phyloP scores from a whole-genome alignment of 108 stramenopile genomes.

The Tribonema minus region DNA sequence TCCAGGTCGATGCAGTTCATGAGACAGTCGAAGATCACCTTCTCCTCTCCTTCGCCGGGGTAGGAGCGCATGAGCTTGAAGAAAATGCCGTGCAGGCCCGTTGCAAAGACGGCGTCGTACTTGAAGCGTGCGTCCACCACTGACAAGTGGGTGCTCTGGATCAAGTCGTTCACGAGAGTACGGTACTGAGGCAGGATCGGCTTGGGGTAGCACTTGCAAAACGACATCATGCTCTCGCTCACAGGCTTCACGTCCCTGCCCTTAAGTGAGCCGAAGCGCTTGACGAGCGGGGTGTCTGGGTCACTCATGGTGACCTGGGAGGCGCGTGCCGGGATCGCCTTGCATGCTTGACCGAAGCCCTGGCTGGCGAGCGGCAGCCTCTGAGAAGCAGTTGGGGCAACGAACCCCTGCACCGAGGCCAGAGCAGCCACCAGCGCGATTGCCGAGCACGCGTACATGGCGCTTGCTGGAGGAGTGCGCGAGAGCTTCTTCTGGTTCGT shows the following conservation, averaged over 20 bases:
- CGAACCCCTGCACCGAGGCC: background rate
- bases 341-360: no score
- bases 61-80: constrained; percentile 71
- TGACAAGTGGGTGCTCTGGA: constrained; percentile 82
- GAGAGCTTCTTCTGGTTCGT: no score
- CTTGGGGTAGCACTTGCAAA: constrained; percentile 9
- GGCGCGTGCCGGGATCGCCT: no score
- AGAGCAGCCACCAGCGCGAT: background rate
- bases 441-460: background rate
- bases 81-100: constrained; percentile 60
- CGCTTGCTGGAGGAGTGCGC: background rate
- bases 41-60: constrained; percentile 73
- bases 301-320: no score
- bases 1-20: constrained; percentile 73
- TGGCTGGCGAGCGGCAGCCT: background rate
- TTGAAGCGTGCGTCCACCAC: constrained; percentile 85
- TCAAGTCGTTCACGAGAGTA: constrained; percentile 80
- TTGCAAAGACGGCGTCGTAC: constrained; percentile 71
- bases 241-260: background rate
- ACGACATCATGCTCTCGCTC: background rate
- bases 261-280: background rate
- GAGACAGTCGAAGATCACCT: constrained; percentile 68
- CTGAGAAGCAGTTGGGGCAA: background rate
- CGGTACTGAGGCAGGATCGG: constrained; percentile 81
- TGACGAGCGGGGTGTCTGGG: background rate